Percentiles rank a stretch among this genome's conserved stretches.
These are phyloP conservation scores for Lactifluus rugatus DNA, from an alignment of 768 basidiomycete genomes.

Conservation along the genomic window DNA sequence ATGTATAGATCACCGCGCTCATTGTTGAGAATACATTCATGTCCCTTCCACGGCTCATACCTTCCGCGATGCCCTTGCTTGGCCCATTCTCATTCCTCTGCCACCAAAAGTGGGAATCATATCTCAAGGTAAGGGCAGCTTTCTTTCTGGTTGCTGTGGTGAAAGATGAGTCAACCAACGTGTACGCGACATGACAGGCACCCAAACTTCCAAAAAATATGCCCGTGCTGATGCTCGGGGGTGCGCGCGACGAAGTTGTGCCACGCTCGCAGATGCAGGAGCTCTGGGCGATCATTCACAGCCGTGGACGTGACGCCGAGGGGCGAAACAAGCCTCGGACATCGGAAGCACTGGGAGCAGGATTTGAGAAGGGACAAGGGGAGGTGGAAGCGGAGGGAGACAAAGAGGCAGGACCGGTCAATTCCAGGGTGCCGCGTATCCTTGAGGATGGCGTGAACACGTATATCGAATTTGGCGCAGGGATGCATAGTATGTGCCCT, in stretches of 20 bases:
- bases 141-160: slow-evolving; percentile 6
- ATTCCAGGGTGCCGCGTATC: slow-evolving; percentile 4
- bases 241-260: slow-evolving; percentile 61
- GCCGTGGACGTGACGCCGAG: slow-evolving; percentile 9
- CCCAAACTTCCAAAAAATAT: slow-evolving; percentile 47
- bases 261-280: slow-evolving; percentile 68
- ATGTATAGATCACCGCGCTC: slow-evolving; percentile 55
- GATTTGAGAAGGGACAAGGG: background rate
- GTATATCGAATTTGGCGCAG: slow-evolving; percentile 23
- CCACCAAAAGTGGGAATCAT: slow-evolving; percentile 84
- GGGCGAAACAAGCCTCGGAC: background rate
- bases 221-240: slow-evolving; percentile 79
- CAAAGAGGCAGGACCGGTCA: background rate
- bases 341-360: background rate
- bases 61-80: slow-evolving; percentile 64
- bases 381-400: background rate
- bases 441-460: slow-evolving; percentile 17
- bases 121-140: slow-evolving; percentile 40
- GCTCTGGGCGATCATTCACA: slow-evolving; percentile 50
- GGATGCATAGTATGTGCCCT: slow-evolving; percentile 26
- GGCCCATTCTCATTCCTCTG: slow-evolving; percentile 69
- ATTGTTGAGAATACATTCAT: slow-evolving; percentile 93
- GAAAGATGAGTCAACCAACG: background rate
- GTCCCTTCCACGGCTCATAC: slow-evolving; percentile 75
- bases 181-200: slow-evolving; percentile 8